Percentiles rank a stretch among this genome's conserved stretches.
Evolutionary conservation across 306 rosid species (phyloP).

Genomic region (Acacia confusa): DNA sequence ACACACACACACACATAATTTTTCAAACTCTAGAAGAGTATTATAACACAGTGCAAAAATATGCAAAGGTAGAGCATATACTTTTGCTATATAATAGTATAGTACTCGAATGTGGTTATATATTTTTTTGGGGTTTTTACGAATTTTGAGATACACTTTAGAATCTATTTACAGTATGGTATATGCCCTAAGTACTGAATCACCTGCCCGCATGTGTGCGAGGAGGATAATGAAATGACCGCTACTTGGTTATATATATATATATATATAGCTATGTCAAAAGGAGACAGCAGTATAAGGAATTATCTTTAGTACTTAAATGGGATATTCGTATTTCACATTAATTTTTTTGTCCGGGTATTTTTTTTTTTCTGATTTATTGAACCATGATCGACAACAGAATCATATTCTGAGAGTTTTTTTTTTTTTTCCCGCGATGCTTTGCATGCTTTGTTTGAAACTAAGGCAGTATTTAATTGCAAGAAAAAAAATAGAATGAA

Average conservation of each 20-base stretch:
- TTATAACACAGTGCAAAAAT: neutral
- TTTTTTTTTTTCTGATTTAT: neutral
- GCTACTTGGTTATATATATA: conserved; percentile 22
- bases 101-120: conserved; percentile 18
- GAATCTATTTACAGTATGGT: conserved; percentile 27
- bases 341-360: conserved; percentile 3
- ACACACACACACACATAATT: conserved; percentile 5
- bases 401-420: conserved; percentile 52
- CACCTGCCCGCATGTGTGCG: conserved; percentile 30
- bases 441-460: neutral
- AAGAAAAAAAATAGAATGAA: neutral
- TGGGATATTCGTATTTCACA: conserved; percentile 37
- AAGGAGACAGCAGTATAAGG: conserved; percentile 14
- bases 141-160: conserved; percentile 23
- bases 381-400: conserved; percentile 32
- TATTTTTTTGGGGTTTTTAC: conserved; percentile 12
- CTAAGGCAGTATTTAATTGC: neutral
- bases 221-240: conserved; percentile 39
- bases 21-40: conserved; percentile 26
- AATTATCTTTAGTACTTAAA: conserved; percentile 18
- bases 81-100: neutral
- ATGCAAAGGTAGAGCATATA: conserved; percentile 36
- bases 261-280: conserved; percentile 22
- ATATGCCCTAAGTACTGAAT: conserved; percentile 50
- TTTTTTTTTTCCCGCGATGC: neutral